phyloP scores from a whole-genome alignment of 169 alveolate genomes.

The Cryptosporidium parvum region DNA sequence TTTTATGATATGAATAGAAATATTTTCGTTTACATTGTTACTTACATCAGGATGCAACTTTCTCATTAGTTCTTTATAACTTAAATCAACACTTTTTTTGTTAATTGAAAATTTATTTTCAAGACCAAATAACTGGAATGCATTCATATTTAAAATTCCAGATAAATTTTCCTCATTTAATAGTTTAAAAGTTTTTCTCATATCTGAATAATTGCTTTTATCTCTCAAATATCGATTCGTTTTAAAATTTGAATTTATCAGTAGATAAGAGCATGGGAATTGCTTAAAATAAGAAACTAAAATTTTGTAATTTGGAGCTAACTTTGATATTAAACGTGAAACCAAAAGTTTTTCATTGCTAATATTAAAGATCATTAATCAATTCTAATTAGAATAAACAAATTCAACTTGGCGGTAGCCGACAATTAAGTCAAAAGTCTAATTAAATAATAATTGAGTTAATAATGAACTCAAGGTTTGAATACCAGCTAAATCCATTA shows the following conservation, averaged over 20 bases:
- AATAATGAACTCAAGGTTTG: not conserved
- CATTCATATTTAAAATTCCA: slow-evolving; percentile 28
- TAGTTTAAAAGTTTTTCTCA: not conserved
- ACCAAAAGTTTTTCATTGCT: not conserved
- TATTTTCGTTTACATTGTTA: not conserved
- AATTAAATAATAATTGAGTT: not conserved
- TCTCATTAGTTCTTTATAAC: slow-evolving; percentile 46
- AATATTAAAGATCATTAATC: not conserved
- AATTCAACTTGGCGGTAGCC: not conserved
- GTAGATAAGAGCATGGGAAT: not conserved
- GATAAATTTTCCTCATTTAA: not conserved
- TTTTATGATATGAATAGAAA: slow-evolving; percentile 13
- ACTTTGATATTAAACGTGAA: not conserved
- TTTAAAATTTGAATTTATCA: not conserved
- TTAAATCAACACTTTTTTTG: slow-evolving; percentile 17
- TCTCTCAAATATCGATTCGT: not conserved
- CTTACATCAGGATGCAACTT: slow-evolving; percentile 40
- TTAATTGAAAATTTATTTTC: slow-evolving; percentile 15
- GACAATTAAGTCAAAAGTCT: not conserved
- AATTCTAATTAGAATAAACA: not conserved
- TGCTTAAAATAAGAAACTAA: not conserved
- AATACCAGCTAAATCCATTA: slow-evolving; percentile 2
- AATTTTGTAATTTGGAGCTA: not conserved
- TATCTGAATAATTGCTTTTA: not conserved
- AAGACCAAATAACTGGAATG: slow-evolving; percentile 51